A percentile compares a stretch with the other conserved stretches of the same genome.
Conservation (phyloP, 1,139 yeast genomes). For the Diutina ranongensis region DNA sequence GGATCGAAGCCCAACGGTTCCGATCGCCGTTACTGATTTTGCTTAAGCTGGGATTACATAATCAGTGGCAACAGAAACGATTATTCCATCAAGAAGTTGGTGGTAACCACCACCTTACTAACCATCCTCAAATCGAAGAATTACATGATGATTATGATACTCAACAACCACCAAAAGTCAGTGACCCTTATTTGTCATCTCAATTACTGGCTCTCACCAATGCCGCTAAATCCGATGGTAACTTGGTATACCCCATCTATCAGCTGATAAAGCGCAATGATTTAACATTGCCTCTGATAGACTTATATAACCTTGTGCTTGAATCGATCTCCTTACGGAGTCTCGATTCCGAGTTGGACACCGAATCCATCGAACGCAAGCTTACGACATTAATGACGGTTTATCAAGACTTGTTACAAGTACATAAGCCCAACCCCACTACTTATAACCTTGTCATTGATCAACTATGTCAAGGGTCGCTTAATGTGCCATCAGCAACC, state of each 20-base stretch:
- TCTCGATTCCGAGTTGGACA: constrained; percentile 16
- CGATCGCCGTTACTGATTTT: not conserved
- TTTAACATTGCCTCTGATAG: constrained; percentile 20
- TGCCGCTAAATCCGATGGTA: constrained; percentile 15
- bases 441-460: constrained; percentile 44
- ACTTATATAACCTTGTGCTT: constrained; percentile 26
- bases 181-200: not conserved
- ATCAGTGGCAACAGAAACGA: not conserved
- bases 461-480: constrained; percentile 40
- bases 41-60: not conserved
- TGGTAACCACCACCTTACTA: not conserved
- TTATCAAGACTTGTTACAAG: constrained; percentile 48
- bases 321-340: constrained; percentile 21
- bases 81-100: constrained; percentile 3
- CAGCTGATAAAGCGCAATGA: constrained; percentile 31
- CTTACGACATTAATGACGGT: constrained; percentile 52
- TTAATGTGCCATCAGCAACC: constrained; percentile 15
- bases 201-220: constrained; percentile 9
- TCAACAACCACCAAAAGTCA: constrained; percentile 8
- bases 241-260: constrained; percentile 30
- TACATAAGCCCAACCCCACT: constrained; percentile 38
- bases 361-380: constrained; percentile 23
- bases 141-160: constrained; percentile 6
- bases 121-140: not conserved
- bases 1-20: not conserved